Percentiles rank a stretch among this genome's conserved stretches.
Evolutionary conservation across 768 basidiomycete genomes (phyloP).

Genomic region (Hericium rajendrae): DNA sequence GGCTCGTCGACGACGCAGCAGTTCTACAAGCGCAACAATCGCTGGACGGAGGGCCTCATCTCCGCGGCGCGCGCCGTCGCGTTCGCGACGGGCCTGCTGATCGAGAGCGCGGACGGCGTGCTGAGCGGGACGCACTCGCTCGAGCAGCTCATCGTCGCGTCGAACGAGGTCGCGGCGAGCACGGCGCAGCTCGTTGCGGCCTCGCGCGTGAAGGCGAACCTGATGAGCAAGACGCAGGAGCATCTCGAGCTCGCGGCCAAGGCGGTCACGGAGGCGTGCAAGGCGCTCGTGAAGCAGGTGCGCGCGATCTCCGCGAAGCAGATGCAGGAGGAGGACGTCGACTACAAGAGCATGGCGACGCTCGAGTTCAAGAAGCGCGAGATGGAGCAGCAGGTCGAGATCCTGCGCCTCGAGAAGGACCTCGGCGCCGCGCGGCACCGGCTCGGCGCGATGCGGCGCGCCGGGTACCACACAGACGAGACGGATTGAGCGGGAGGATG

Average conservation of each 20-base stretch:
- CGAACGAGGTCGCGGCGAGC: slow-evolving; percentile 94
- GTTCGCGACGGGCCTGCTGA: slow-evolving; percentile 89
- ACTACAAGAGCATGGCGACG: slow-evolving; percentile 85
- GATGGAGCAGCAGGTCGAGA: slow-evolving; percentile 99
- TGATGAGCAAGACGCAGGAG: slow-evolving; percentile 99
- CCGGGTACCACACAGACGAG: slow-evolving; percentile 84
- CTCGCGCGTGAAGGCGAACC: slow-evolving; percentile 93
- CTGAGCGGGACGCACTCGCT: slow-evolving; percentile 93
- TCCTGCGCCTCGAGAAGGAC: slow-evolving; percentile 92
- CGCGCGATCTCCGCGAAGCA: slow-evolving; percentile 88
- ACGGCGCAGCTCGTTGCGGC: slow-evolving; percentile 98
- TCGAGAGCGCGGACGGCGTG: slow-evolving; percentile 97
- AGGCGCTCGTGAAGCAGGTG: slow-evolving; percentile 91
- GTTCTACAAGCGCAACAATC: slow-evolving; percentile 99
- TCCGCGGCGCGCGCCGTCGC: slow-evolving; percentile 97
- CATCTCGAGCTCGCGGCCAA: slow-evolving; percentile 92
- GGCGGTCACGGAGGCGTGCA: slow-evolving; percentile 96
- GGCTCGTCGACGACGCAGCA: slow-evolving; percentile 89
- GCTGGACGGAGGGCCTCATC: slow-evolving; percentile 99
- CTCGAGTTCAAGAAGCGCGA: slow-evolving; percentile 95
- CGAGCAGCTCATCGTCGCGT: slow-evolving; percentile 99
- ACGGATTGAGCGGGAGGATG: slow-evolving; percentile 28
- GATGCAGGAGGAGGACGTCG: slow-evolving; percentile 64
- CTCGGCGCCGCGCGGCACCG: slow-evolving; percentile 78
- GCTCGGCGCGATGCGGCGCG: slow-evolving; percentile 77